Evolutionary conservation across 129 eudicot genomes (phyloP).

Genomic region (Oenanthe sinensis): DNA sequence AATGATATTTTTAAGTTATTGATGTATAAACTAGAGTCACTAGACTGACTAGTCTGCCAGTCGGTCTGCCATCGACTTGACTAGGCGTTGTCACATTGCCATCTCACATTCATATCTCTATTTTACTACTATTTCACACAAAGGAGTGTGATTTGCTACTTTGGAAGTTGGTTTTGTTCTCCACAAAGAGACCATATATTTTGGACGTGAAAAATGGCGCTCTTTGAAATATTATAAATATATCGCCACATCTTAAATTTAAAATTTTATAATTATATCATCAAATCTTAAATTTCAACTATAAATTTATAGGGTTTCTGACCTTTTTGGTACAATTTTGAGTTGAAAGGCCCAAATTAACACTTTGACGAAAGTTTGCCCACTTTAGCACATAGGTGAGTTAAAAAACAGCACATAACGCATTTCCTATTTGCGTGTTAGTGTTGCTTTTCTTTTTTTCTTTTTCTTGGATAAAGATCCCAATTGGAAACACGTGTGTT

Average conservation of each 20-base stretch:
- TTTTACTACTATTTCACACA: neutral
- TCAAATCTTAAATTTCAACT: neutral
- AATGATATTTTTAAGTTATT: neutral
- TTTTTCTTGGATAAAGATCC: too few species aligned
- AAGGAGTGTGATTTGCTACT: neutral
- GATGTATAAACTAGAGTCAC: neutral
- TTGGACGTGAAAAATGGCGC: neutral
- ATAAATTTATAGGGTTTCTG: neutral
- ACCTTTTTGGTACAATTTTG: neutral
- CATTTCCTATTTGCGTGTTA: neutral
- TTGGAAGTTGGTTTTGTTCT: neutral
- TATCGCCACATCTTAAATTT: neutral
- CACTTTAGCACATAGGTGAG: neutral
- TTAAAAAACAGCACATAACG: neutral
- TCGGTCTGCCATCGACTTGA: neutral
- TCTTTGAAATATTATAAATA: neutral
- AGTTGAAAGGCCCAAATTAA: neutral
- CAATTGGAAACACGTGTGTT: too few species aligned
- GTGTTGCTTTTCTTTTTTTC: neutral
- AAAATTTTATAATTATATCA: neutral
- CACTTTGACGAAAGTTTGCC: neutral
- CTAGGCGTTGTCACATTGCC: neutral
- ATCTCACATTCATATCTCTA: neutral
- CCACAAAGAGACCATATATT: neutral
- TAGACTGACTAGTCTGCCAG: neutral